Evolutionary conservation across 1,284 basidiomycete genomes (phyloP), one percentile per base, ranked within the genome.

Genomic region (Vanrija sp.): DNA sequence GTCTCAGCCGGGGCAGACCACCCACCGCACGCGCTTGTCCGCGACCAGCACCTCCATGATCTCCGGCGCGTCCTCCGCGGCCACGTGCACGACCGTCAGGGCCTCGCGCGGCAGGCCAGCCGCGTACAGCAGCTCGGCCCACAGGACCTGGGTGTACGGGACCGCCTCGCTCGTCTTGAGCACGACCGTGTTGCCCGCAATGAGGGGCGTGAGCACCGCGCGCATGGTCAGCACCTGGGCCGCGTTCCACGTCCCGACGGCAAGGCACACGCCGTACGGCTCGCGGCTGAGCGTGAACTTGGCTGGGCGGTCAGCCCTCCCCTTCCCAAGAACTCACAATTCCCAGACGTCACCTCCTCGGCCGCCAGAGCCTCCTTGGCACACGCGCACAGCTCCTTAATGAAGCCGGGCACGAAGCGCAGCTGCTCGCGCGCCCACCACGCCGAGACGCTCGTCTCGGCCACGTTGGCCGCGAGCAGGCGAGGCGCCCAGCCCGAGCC

Each of bases 111-210:
- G 84, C 4, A 86, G 66, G 2, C 85, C 85, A 1, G 84, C 84
- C 54, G 78, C 65, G 44, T 37, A 56, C 16, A 66, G 54, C 14
- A 66, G 57, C 47, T 85, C 81, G 0, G 78, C 77, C 6, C 82
- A 75, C 7, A 83, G 68, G 1, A 77, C 69, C 56, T 84, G 82
- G 8, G 75, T 78, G 4, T 78, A 70, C 0, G 85, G 84, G 41
- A 78, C 80, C 49, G 74, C 69, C 61, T 86, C 84, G 0, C 83
- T 83, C 8, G 81, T 79, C 63, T 84, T 84, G 37, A 85, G 63
- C 1, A 87, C 78, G 3, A 83, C 80, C 0, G 84, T 83, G 69
- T 86, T 86, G 3, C 84, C 85, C 31, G 82, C 83, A 3, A 85
- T 74, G 22, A 86, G 73, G 0, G 84, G 82, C 10, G 81, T 73